Base-by-base conservation (phyloP, 352 stramenopile genomes). In the Pythium brachiatum region DNA sequence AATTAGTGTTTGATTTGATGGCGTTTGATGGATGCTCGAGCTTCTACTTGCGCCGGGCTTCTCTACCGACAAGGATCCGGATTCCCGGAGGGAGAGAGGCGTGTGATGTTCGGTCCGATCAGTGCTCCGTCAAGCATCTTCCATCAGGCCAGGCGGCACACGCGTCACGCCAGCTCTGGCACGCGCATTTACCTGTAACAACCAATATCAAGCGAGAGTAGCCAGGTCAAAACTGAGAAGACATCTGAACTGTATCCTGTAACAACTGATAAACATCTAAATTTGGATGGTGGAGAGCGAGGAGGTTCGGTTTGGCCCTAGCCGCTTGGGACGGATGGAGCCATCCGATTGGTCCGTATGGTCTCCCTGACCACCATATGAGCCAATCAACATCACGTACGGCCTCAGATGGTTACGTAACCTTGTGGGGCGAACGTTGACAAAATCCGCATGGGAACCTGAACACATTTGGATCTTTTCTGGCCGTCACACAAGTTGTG, bases 111-210 rank as follows among this genome's bases (percentile, higher is more conserved):
- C 50, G 57, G 51, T n/a, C 34, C 44, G 27, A 52, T 52, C 23
- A 52, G 44, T 52, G 15, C 21, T 43, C 29, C 39, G 23, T 53
- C 58, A 60, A 34, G 41, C 41, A 48, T 44, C 31, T 27, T 53
- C 47, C 58, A 64, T 65, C 36, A 59, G 59, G 50, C 16, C 36
- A 57, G 52, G 31, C 29, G 52, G 52, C 11, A 44, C 61, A 68
- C 61, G 53, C 38, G 32, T 41, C 26, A 32, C 20, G 25, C 31
- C 52, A 26, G 31, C 52, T 57, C 36, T 13, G 46, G 47, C 61
- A 68, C 61, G 36, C 46, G 44, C 18, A 11, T 43, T 44, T 31
- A 62, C 62, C 62, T 68, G 25, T 53, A 6, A 54, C 7, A 68
- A 50, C 7, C 0, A 0, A 63, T 62, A 31, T 43, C 11, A 16